These are phyloP conservation scores for Botrytis deweyae DNA, from an alignment of 2,329 filamentous ascomycete species.

Conservation along the genomic window DNA sequence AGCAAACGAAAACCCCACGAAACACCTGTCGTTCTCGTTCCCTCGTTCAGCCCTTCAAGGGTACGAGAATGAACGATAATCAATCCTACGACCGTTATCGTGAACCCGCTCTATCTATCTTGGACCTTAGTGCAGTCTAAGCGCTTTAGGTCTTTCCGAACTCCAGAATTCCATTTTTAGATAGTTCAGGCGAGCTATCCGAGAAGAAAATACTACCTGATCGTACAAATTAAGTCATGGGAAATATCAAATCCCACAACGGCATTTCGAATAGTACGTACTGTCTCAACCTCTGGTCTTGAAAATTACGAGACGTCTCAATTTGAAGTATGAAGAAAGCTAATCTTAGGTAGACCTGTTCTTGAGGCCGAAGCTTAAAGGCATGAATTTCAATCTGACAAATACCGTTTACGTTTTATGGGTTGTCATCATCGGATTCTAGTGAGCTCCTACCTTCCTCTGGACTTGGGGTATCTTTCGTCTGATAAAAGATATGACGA, in stretches of 20 bases:
- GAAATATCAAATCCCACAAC: not conserved
- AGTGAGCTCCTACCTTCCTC: not conserved
- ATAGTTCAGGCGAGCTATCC: conserved; percentile 5
- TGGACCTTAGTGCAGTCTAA: not conserved
- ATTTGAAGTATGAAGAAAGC: conserved; percentile 4
- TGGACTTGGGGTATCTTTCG: not conserved
- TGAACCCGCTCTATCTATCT: not conserved
- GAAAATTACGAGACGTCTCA: not conserved
- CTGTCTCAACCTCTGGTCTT: not conserved
- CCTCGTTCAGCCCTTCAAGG: conserved; percentile 1
- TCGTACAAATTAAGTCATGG: not conserved
- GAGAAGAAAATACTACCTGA: not conserved
- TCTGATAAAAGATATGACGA: conserved; percentile 4
- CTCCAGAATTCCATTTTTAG: not conserved
- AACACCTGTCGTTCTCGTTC: not conserved
- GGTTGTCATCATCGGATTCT: not conserved
- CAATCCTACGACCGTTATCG: conserved; percentile 2
- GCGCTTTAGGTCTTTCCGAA: not conserved
- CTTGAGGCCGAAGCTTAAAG: conserved; percentile 9
- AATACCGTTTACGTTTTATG: not conserved
- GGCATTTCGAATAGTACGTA: not conserved
- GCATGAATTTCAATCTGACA: conserved; percentile 9
- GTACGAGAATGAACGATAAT: not conserved
- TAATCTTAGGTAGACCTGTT: conserved; percentile 6
- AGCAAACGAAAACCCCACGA: not conserved